Evolutionary conservation across 768 basidiomycete genomes (phyloP).

Genomic region (Boletus edulis): DNA sequence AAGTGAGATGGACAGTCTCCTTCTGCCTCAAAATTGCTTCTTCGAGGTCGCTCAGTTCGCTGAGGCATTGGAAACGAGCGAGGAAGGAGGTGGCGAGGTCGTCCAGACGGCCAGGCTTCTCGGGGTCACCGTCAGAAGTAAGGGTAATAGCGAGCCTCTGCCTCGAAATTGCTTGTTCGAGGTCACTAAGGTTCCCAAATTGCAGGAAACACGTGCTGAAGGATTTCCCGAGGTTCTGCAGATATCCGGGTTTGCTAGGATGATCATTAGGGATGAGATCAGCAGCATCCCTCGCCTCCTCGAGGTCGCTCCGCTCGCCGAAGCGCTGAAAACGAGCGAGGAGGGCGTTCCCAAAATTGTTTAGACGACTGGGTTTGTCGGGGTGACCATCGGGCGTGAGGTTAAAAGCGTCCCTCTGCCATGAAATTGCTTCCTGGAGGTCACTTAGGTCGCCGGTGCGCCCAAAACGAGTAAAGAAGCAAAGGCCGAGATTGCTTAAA

Average conservation of each 20-base stretch:
- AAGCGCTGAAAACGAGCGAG: not conserved
- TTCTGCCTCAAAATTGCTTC: not conserved
- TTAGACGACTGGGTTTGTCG: not conserved
- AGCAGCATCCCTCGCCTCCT: not conserved
- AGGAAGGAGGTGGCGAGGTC: not conserved
- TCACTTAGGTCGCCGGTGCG: not conserved
- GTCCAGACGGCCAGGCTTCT: not conserved
- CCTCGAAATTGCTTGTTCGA: not conserved
- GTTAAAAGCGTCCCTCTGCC: not conserved
- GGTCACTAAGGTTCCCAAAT: not conserved
- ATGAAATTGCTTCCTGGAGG: conserved; percentile 1
- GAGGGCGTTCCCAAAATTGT: not conserved
- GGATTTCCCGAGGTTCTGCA: not conserved
- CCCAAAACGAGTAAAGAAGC: not conserved
- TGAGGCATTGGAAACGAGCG: not conserved
- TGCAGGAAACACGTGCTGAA: not conserved
- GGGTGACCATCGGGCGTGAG: not conserved
- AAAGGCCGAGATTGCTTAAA: not conserved
- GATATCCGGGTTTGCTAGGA: not conserved
- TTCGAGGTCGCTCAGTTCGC: not conserved
- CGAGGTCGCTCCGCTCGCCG: conserved; percentile 1
- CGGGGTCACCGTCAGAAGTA: not conserved
- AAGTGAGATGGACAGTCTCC: not conserved
- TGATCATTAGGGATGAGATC: not conserved
- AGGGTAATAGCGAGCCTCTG: not conserved